These are phyloP conservation scores for Lippia alba DNA, from an alignment of 305 asterid species.

Conservation along the genomic window DNA sequence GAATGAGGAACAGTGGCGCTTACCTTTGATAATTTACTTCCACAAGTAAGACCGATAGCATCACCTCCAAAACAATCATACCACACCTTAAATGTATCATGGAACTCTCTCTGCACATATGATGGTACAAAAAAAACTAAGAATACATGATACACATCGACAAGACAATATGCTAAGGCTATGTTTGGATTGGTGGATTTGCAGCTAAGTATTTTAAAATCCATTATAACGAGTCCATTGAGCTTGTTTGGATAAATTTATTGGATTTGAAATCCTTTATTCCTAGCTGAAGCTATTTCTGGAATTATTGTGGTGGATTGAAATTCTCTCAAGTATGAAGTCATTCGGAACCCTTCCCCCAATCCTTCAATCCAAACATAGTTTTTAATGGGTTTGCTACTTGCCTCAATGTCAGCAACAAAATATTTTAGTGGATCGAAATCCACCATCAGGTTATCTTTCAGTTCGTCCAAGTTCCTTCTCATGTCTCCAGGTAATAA, in stretches of 20 bases:
- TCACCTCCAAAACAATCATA: constrained; percentile 92
- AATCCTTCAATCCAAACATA: not conserved
- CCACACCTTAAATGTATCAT: constrained; percentile 84
- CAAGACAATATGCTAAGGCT: not conserved
- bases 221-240: too few relatives aligned
- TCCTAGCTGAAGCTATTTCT: too few relatives aligned
- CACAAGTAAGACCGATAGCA: constrained; percentile 89
- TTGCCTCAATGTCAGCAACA: constrained; percentile 77
- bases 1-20: constrained; percentile 2
- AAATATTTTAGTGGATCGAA: constrained; percentile 82
- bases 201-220: too few relatives aligned
- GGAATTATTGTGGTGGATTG: too few relatives aligned
- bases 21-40: constrained; percentile 65
- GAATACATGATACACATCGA: constrained; percentile 18
- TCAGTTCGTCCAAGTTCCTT: constrained; percentile 56
- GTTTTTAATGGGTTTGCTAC: constrained; percentile 34
- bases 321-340: too few relatives aligned
- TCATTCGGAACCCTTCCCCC: too few relatives aligned
- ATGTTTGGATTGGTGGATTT: too few relatives aligned
- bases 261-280: too few relatives aligned
- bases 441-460: constrained; percentile 80
- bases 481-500: constrained; percentile 53
- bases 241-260: too few relatives aligned
- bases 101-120: constrained; percentile 68
- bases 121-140: constrained; percentile 27